Percentiles rank a stretch among this genome's conserved stretches.
phyloP scores from a whole-genome alignment of 2,329 filamentous ascomycete species.

The Beauveria rudraprayagi region DNA sequence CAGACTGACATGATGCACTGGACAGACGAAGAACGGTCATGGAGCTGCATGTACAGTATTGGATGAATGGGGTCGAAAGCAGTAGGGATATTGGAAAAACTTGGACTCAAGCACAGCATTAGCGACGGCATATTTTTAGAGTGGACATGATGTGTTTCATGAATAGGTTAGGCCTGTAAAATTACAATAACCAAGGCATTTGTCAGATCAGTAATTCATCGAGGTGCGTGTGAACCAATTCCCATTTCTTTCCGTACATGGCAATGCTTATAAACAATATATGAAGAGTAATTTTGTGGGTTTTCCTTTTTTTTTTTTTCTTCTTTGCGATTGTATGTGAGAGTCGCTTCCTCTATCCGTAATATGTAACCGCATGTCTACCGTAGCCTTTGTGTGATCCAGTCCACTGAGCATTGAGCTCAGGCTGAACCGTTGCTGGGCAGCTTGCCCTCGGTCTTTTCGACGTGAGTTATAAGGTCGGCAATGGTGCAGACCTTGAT shows the following conservation, averaged over 20 bases:
- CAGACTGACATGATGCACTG: conserved; percentile 1
- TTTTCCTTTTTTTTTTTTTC: not conserved
- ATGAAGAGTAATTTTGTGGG: not conserved
- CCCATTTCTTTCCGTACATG: conserved; percentile 1
- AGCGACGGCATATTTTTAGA: not conserved
- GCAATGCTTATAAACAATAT: conserved; percentile 5
- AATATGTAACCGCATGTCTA: not conserved
- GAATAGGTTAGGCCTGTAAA: not conserved
- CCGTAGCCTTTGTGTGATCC: not conserved
- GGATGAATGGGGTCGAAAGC: not conserved
- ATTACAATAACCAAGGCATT: not conserved
- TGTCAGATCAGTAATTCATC: not conserved
- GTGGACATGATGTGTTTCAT: not conserved
- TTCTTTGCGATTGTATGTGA: not conserved
- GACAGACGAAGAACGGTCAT: too few species aligned
- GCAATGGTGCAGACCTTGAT: conserved; percentile 94
- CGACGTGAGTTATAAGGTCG: conserved; percentile 72
- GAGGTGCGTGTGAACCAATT: conserved; percentile 7
- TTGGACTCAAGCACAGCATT: not conserved
- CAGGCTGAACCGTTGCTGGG: conserved; percentile 32
- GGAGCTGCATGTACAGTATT: too few species aligned
- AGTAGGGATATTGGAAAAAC: not conserved
- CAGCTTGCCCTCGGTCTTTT: conserved; percentile 62
- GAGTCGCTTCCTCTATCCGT: not conserved
- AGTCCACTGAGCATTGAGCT: not conserved